A percentile compares a stretch with the other conserved stretches of the same genome.
phyloP scores from a whole-genome alignment of 257 asterid species.

The Solanum pimpinellifolium region DNA sequence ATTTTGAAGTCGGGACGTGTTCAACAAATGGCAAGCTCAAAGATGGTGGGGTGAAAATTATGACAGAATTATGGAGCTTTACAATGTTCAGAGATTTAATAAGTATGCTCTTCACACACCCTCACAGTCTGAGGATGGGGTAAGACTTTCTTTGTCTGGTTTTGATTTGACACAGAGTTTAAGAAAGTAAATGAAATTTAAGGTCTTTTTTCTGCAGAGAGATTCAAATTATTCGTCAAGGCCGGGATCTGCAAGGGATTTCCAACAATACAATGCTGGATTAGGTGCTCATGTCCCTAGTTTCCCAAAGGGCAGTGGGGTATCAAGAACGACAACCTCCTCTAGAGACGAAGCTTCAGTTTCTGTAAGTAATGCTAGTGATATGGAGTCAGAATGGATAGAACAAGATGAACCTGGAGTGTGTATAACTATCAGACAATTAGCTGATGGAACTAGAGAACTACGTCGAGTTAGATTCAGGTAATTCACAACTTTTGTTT shows the following conservation, averaged over 20 bases:
- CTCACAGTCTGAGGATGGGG: constrained; percentile 77
- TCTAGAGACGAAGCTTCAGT: constrained; percentile 78
- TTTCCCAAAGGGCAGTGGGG: constrained; percentile 28
- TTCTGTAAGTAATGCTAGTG: constrained; percentile 91
- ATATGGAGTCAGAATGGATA: constrained; percentile 79
- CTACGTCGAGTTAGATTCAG: constrained; percentile 91
- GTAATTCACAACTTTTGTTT: constrained; percentile 14
- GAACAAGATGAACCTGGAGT: constrained; percentile 96
- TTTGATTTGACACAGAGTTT: background rate
- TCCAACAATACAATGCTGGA: constrained; percentile 21
- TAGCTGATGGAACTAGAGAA: constrained; percentile 81
- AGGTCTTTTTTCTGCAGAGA: constrained; percentile 38
- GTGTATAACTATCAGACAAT: constrained; percentile 78
- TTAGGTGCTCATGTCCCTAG: constrained; percentile 24
- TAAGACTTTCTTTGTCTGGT: constrained; percentile 6
- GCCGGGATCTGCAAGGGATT: constrained; percentile 61
- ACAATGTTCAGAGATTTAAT: constrained; percentile 74
- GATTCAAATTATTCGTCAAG: constrained; percentile 75
- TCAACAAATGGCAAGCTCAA: constrained; percentile 80
- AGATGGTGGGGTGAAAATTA: constrained; percentile 87
- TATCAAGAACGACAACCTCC: constrained; percentile 68
- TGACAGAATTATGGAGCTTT: constrained; percentile 76
- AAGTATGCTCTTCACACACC: constrained; percentile 66
- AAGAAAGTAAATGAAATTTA: background rate
- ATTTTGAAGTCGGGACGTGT: constrained; percentile 64